Conservation (phyloP, 257 asterid species). For the Primulina tabacum region DNA sequence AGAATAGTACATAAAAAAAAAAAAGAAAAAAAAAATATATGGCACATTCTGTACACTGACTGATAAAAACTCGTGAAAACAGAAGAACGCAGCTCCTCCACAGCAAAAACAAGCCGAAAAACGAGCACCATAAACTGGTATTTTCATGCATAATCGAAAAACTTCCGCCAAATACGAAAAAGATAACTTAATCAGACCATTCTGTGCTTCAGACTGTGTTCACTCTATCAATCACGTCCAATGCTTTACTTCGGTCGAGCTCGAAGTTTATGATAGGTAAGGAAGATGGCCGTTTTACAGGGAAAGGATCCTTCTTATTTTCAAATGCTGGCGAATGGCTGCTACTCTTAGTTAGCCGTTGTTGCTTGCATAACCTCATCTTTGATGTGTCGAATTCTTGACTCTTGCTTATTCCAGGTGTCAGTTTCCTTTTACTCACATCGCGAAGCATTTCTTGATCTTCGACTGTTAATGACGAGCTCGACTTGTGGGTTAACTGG, state of each 20-base stretch:
- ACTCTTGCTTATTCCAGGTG: constrained; percentile 89
- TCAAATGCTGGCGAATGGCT: constrained; percentile 67
- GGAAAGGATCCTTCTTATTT: constrained; percentile 55
- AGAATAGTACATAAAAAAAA: not conserved
- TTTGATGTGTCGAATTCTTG: constrained; percentile 70
- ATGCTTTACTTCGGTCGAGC: constrained; percentile 57
- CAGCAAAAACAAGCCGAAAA: constrained; percentile 9
- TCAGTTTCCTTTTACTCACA: constrained; percentile 68
- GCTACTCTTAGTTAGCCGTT: constrained; percentile 73
- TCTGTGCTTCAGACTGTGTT: constrained; percentile 41
- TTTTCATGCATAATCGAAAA: not conserved
- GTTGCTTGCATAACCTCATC: constrained; percentile 55
- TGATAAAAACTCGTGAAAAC: not conserved
- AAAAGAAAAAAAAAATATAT: too few relatives aligned
- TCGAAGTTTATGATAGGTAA: constrained; percentile 71
- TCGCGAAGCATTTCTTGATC: constrained; percentile 85
- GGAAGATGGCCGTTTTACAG: constrained; percentile 64
- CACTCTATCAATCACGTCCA: constrained; percentile 83
- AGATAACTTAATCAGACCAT: not conserved
- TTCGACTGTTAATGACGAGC: constrained; percentile 60
- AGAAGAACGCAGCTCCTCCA: not conserved
- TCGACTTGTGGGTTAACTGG: constrained; percentile 41
- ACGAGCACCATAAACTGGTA: not conserved
- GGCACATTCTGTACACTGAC: not conserved
- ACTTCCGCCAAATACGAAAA: not conserved